Evolutionary conservation across 2,329 filamentous ascomycete genomes (phyloP), one percentile per base, ranked within the genome.

Genomic region (Myotisia sp.): DNA sequence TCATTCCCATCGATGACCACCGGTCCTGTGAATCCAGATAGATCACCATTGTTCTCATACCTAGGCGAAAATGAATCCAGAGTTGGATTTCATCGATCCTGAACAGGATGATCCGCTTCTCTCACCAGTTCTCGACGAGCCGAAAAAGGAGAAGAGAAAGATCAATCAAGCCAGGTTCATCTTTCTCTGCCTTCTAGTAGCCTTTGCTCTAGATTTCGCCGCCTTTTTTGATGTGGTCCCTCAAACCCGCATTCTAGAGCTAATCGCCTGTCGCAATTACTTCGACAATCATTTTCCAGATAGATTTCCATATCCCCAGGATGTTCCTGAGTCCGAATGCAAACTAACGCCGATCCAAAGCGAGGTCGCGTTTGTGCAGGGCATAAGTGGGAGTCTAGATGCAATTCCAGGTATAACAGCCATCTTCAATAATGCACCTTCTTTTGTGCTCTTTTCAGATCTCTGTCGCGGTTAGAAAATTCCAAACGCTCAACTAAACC

Each of bases 311-410:
- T 38, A 44, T 6, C 50, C 59, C 39, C 60, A 62, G 8, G 50
- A 54, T 16, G 57, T 69, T 10, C 49, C 56, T 1, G 65, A 69
- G 51, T 50, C 54, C n/a, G 43, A 62, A 41, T 69, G 65, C 47
- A 69, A 69, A 49, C 48, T 60, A n/a, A 55, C 60, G 20, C 53
- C 53, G 26, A 55, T 69, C 13, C 65, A 68, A 43, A 54, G 62
- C 29, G 58, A 63, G 45, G 42, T 68, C 43, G 64, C 65, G 1
- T 60, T 61, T 34, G 60, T 69, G 8, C 65, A 67, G 42, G 64
- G 63, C 2, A 64, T 64, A 50, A 56, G 60, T 46, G 62, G 64
- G 40, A 63, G 63, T 35, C 67, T 65, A 39, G 61, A 65, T 44
- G 60, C 56, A 3, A 38, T 58, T 19, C 39, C 58, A 23, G 56